These are phyloP conservation scores for Cystobasidium pallidum DNA, from an alignment of 1,284 basidiomycete genomes.

Conservation along the genomic window DNA sequence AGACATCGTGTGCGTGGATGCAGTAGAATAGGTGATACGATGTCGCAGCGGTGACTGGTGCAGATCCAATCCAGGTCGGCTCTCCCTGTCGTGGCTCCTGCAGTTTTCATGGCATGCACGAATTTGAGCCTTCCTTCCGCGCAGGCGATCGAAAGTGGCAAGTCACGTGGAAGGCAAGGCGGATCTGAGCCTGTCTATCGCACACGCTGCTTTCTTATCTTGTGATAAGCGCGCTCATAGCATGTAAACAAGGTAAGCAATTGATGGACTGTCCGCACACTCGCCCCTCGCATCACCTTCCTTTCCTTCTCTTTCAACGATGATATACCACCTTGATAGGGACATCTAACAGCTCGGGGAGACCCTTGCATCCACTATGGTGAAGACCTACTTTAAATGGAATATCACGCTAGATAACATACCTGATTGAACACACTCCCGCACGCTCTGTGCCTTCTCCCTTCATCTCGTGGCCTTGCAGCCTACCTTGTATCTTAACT, in stretches of 20 bases:
- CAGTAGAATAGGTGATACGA: constrained; percentile 42
- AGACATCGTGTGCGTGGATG: constrained; percentile 71
- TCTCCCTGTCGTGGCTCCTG: background rate
- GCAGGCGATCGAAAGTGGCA: background rate
- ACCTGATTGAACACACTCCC: background rate
- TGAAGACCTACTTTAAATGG: background rate
- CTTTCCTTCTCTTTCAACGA: background rate
- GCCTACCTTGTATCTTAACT: no score
- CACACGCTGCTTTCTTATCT: background rate
- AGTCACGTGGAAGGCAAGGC: constrained; percentile 2
- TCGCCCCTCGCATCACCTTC: background rate
- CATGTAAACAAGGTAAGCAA: background rate
- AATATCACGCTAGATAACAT: constrained; percentile 13
- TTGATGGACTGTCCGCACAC: background rate
- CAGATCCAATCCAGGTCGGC: background rate
- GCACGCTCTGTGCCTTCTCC: background rate
- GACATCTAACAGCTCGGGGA: constrained; percentile 29
- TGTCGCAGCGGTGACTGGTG: constrained; percentile 60
- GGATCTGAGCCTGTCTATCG: no score
- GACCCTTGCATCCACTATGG: background rate
- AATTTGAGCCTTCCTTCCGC: background rate
- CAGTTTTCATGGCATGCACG: no score
- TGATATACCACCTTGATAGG: constrained; percentile 35
- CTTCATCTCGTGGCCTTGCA: no score
- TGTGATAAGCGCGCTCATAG: background rate